Base-by-base conservation (phyloP, 305 asterid genomes). In the Fraxinus velutina region DNA sequence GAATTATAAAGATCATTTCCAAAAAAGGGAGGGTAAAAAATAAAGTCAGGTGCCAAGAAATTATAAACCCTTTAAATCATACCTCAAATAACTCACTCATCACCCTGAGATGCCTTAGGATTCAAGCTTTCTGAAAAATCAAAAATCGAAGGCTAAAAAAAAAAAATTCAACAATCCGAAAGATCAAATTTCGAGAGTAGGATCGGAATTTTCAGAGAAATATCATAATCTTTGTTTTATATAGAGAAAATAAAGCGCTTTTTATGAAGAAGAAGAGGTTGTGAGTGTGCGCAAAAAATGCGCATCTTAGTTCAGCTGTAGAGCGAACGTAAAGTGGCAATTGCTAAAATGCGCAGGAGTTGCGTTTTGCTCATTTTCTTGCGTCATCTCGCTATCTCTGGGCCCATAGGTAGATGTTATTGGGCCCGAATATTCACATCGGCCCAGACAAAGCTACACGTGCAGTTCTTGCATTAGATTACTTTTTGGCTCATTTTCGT, bases 271-370 rank as follows among this genome's bases (percentile, higher is more conserved):
- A 8, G 85, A 71, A 47, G 71, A 55, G 66, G 75, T 62, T 7
- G 62, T 0, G 6, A 76, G 77, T 21, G 80, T 82, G 19, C 78
- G 39, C 74, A 75, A 50, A 19, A 75, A 76, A 68, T 44, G 82
- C n/a, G 80, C 73, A 84, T 78, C 76, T 70, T 74, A 78, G 78
- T 73, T 84, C 75, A 47, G 83, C 21, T 80, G 81, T 7, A 30
- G 77, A 79, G 77, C 55, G 27, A 72, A 82, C 74, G 72, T 70
- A 30, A 78, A 72, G 83, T 19, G n/a, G 64, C n/a, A 27, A 78
- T 15, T 34, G 85, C 82, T 86, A 80, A 76, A 36, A 70, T 83
- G 89, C 84, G 84, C 88, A 36, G 21, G 6, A 55, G 77, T 84
- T 80, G 83, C 78, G 19, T 27, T 29, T 29, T 24, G 21, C 37